Percentiles rank a stretch among this genome's conserved stretches.
These are phyloP conservation scores for Fusarium vanettenii DNA, from an alignment of 2,329 filamentous ascomycete genomes.

Conservation along the genomic window DNA sequence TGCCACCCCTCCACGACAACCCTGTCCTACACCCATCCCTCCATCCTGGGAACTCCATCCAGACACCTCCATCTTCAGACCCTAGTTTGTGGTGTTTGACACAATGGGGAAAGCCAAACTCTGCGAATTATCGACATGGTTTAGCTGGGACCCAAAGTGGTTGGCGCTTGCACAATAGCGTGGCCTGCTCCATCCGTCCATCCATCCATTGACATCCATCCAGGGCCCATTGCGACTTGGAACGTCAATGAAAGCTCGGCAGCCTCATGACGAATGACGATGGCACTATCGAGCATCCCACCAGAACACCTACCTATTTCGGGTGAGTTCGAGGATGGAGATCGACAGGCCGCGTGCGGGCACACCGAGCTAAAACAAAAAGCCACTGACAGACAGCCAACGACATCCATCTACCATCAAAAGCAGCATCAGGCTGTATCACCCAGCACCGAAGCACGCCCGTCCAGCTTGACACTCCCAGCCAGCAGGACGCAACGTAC, in stretches of 20 bases:
- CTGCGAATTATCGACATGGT: constrained; percentile 21
- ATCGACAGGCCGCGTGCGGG: constrained; percentile 13
- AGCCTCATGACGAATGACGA: constrained; percentile 33
- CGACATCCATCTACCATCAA: background rate
- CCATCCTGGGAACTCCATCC: constrained; percentile 26
- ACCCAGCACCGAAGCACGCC: background rate
- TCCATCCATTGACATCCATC: background rate
- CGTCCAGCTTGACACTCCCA: background rate
- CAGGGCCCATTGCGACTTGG: constrained; percentile 6
- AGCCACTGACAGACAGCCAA: constrained; percentile 10
- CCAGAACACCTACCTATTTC: constrained; percentile 20
- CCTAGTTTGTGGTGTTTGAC: constrained; percentile 16
- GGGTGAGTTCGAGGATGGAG: constrained; percentile 12
- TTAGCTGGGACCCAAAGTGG: constrained; percentile 33
- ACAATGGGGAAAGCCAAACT: constrained; percentile 27
- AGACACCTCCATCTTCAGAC: constrained; percentile 25
- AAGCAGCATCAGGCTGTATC: constrained; percentile 4
- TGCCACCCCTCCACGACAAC: constrained; percentile 7
- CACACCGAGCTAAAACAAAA: constrained; percentile 8
- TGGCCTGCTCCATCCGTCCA: background rate
- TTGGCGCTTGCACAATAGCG: constrained; percentile 15
- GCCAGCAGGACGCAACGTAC: background rate
- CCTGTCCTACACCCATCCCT: constrained; percentile 1
- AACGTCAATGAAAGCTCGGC: constrained; percentile 9
- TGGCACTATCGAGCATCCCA: background rate